Conservation (phyloP, 2,329 filamentous ascomycete species). For the Biscogniauxia mediterranea region DNA sequence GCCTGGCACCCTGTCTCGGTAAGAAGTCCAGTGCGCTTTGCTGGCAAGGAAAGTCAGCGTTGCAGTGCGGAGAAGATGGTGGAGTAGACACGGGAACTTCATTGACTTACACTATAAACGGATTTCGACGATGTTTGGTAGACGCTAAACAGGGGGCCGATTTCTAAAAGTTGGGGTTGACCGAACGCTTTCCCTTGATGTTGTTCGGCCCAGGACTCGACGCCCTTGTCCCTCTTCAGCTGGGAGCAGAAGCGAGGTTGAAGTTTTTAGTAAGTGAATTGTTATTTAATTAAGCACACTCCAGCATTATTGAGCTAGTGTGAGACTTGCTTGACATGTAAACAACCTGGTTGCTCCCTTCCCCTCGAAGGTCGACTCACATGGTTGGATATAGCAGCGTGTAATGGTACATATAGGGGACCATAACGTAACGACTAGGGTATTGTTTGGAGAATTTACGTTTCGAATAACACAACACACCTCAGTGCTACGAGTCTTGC, state of each 20-base stretch:
- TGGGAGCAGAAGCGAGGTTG: background rate
- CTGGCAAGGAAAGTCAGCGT: slow-evolving; percentile 12
- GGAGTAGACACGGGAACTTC: slow-evolving; percentile 20
- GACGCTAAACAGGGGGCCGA: slow-evolving; percentile 13
- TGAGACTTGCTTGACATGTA: background rate
- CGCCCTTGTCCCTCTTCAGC: background rate
- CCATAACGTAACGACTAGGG: background rate
- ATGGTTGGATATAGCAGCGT: background rate
- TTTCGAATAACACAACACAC: background rate
- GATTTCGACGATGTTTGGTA: slow-evolving; percentile 17
- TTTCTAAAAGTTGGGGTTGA: slow-evolving; percentile 14
- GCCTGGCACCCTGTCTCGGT: slow-evolving; percentile 6
- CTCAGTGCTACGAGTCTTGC: background rate
- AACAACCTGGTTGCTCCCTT: background rate
- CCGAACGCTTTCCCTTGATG: slow-evolving; percentile 9
- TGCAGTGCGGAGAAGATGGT: slow-evolving; percentile 24
- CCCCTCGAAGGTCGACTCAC: background rate
- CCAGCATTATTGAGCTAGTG: background rate
- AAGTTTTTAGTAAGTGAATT: background rate
- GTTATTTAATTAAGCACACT: background rate
- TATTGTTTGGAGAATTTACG: background rate
- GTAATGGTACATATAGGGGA: background rate
- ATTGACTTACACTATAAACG: slow-evolving; percentile 15
- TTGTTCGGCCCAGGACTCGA: background rate
- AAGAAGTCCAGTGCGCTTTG: slow-evolving; percentile 8